Evolutionary conservation across 2,329 filamentous ascomycete genomes (phyloP), one percentile per base, ranked within the genome.

Genomic region (Dactylellina drechsleri): DNA sequence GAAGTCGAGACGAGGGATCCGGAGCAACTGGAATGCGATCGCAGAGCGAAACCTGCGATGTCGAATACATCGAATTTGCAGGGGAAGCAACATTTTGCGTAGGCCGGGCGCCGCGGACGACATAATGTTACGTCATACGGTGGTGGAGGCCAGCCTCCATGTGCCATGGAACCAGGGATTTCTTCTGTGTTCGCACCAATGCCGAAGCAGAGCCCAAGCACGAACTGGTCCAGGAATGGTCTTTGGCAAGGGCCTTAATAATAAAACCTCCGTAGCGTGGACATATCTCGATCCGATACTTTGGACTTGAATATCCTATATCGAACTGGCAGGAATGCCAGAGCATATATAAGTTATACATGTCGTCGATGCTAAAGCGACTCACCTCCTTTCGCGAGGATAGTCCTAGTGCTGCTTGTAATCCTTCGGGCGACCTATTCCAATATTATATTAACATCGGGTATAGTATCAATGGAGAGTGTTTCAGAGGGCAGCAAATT

Each of bases 41-140:
- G 52, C 54, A 54, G 36, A 47, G 54, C 28, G 16, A 56, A 64
- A 52, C 40, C 8, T 36, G 60, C 67, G 68, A 73, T 56, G 47
- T 28, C 3, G 26, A 28, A 28, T 4, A 28, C 26, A 7, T 28
- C 26, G 68, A 61, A 47, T 66, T 70, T 66, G 66, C 61, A 56
- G 68, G 68, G 68, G 68, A 66, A 73, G 54, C 8, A 45, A 52
- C 40, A 7, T 57, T 45, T 31, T 28, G 40, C 40, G 65, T 5
- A 71, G 52, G 60, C 60, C 67, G 41, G 41, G 31, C 26, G 7
- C 26, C 26, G 26, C 26, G 26, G 26, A 4, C 26, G 45, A 31
- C 40, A 50, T 41, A 45, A 13, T 26, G 68, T 73, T 73, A 66
- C 68, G 68, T 73, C 68, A 73, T 73, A 52, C 16, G 23, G 8